Percentiles rank a stretch among this genome's conserved stretches.
These are phyloP conservation scores for Euryodendron excelsum DNA, from an alignment of 148 eudicot genomes.

Conservation along the genomic window DNA sequence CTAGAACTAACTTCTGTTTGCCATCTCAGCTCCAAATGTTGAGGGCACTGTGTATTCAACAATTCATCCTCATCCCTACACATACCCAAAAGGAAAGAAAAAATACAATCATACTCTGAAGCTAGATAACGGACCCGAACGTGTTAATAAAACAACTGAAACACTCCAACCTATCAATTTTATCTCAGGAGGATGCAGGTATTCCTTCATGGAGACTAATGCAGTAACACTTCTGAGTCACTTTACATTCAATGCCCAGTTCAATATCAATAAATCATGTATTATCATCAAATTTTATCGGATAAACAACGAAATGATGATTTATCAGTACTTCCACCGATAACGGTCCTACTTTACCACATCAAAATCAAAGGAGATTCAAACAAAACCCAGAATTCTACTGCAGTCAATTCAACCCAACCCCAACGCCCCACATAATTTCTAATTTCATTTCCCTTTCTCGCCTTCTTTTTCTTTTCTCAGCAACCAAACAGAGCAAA, in stretches of 20 bases:
- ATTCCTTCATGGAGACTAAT: neutral
- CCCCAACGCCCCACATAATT: neutral
- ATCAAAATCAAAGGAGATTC: too few relatives aligned
- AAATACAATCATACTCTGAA: neutral
- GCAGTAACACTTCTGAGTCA: neutral
- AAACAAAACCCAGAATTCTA: too few relatives aligned
- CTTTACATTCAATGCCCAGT: neutral
- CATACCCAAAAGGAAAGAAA: slow-evolving; percentile 4
- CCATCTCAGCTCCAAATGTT: slow-evolving; percentile 89
- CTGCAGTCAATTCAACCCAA: too few relatives aligned
- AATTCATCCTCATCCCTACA: slow-evolving; percentile 82
- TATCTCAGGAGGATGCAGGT: too few relatives aligned
- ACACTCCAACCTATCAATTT: neutral
- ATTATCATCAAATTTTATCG: neutral
- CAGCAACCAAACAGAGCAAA: slow-evolving; percentile 1
- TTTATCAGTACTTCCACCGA: too few relatives aligned
- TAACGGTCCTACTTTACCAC: too few relatives aligned
- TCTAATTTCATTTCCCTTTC: neutral
- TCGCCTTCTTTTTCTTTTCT: neutral
- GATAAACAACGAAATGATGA: neutral
- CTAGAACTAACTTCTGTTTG: slow-evolving; percentile 98
- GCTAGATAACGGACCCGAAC: neutral
- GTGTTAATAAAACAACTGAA: neutral
- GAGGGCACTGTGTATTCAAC: slow-evolving; percentile 90
- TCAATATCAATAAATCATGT: neutral